Base-by-base conservation (phyloP, 257 asterid species). In the Coffea canephora region DNA sequence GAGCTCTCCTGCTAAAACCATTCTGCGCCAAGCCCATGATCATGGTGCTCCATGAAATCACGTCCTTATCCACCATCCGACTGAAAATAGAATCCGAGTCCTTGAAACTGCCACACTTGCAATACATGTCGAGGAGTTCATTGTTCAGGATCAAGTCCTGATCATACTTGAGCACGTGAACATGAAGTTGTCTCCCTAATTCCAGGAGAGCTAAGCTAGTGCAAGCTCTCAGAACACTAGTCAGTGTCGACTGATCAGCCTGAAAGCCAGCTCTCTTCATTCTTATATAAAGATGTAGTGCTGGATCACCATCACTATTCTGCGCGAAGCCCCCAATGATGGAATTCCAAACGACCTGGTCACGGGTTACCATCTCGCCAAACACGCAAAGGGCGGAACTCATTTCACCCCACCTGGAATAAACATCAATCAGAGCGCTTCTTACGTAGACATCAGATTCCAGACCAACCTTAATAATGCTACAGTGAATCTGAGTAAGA, bases 1-100 rank as follows among this genome's bases (percentile, higher is more conserved):
- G 85, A 25, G 98, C 93, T 84, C 89, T 88, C 71, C 83, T 81
- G 85, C 97, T 91, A 85, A 89, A 93, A 75, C 99, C 99, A 83
- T 95, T 95, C 79, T 93, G 98, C 59, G 98, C 99, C 68, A 89
- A 86, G 79, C 99, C 98, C 79, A 90, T 93, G 79, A 95, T 90
- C 97, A 95, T 93, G 73, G 99, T 93, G 88, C 99, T 95, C 96
- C 97, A 94, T 23, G 98, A 94, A 65, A 92, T 91, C 68, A 92
- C 97, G 39, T 94, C 98, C 77, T 90, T 95, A 34, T 87, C 90
- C 54, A 4, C 49, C 99, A 95, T 95, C 34, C 81, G 87, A 64
- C 85, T 77, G 83, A 95, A 95, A 77, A 88, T 72, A 15, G 39
- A 11, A 82, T 90, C 78, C 68, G 99, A 88, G 81, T 95, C 96